Percentiles rank a stretch among this genome's conserved stretches.
Conservation (phyloP, 2,329 filamentous ascomycete species). For the Cadophora luteo-olivacea region DNA sequence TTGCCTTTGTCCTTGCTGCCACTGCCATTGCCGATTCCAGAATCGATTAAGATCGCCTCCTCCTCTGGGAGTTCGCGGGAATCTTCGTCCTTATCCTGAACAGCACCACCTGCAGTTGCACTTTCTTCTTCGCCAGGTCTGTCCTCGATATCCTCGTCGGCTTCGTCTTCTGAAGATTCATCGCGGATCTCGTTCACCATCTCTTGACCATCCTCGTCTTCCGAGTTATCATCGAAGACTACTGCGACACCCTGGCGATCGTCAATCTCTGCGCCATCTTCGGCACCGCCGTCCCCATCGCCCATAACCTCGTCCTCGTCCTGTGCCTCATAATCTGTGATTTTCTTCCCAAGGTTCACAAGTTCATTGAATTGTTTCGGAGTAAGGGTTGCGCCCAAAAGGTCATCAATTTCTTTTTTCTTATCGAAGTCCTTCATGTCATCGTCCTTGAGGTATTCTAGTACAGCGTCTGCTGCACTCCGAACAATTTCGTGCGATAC, state of each 20-base stretch:
- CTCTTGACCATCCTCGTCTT: slow-evolving; percentile 80
- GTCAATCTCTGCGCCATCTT: slow-evolving; percentile 81
- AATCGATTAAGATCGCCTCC: slow-evolving; percentile 86
- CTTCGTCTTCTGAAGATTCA: slow-evolving; percentile 83
- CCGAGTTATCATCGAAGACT: slow-evolving; percentile 91
- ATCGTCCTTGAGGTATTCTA: slow-evolving; percentile 94
- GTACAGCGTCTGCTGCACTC: slow-evolving; percentile 89
- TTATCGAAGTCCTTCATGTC: slow-evolving; percentile 97
- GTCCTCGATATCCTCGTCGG: slow-evolving; percentile 73
- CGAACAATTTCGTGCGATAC: slow-evolving; percentile 90
- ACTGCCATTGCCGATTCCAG: slow-evolving; percentile 57
- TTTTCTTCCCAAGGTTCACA: slow-evolving; percentile 96
- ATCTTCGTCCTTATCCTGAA: slow-evolving; percentile 55
- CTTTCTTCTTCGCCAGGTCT: slow-evolving; percentile 57
- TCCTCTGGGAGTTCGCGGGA: slow-evolving; percentile 60
- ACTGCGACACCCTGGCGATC: slow-evolving; percentile 97
- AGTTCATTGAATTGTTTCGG: slow-evolving; percentile 96
- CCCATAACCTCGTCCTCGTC: slow-evolving; percentile 92
- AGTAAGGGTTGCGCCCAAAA: slow-evolving; percentile 81
- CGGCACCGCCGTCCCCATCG: slow-evolving; percentile 68
- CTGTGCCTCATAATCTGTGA: slow-evolving; percentile 96
- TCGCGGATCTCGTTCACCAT: slow-evolving; percentile 88
- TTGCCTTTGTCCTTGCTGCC: slow-evolving; percentile 58
- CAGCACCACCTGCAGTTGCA: slow-evolving; percentile 58
- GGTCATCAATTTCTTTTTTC: slow-evolving; percentile 96